phyloP scores from a whole-genome alignment of 768 basidiomycete genomes.

The Mycena rebaudengoi region DNA sequence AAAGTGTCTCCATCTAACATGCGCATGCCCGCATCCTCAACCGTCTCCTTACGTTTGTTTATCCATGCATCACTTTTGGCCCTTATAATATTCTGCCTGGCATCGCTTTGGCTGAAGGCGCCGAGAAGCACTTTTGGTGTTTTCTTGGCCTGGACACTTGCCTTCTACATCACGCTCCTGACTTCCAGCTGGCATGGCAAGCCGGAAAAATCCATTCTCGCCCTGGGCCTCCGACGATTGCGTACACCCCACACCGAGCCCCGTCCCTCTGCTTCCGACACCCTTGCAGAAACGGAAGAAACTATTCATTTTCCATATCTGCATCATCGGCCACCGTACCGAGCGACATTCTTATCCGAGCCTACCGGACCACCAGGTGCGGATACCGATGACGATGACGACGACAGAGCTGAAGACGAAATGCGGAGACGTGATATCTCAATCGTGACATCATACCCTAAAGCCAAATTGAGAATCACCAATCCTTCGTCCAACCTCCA shows the following conservation, averaged over 20 bases:
- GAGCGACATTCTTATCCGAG: slow-evolving; percentile 44
- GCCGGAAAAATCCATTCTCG: slow-evolving; percentile 65
- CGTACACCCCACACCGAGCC: slow-evolving; percentile 41
- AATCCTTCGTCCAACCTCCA: slow-evolving; percentile 61
- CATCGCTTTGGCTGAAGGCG: slow-evolving; percentile 66
- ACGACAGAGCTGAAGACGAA: slow-evolving; percentile 83
- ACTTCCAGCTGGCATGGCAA: slow-evolving; percentile 64
- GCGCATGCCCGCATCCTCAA: slow-evolving; percentile 42
- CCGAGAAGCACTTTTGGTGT: slow-evolving; percentile 65
- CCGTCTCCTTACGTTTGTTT: slow-evolving; percentile 55
- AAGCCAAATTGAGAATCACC: slow-evolving; percentile 75
- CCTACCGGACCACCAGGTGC: slow-evolving; percentile 56
- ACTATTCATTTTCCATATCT: slow-evolving; percentile 57
- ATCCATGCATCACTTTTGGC: slow-evolving; percentile 68
- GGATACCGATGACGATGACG: slow-evolving; percentile 69
- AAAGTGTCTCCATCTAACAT: slow-evolving; percentile 9
- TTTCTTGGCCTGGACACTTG: slow-evolving; percentile 68
- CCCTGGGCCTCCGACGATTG: slow-evolving; percentile 55
- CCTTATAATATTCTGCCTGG: slow-evolving; percentile 63
- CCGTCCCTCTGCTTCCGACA: slow-evolving; percentile 51
- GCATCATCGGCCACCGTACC: slow-evolving; percentile 74
- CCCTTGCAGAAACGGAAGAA: slow-evolving; percentile 45
- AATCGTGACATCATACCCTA: slow-evolving; percentile 80
- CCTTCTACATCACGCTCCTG: slow-evolving; percentile 65
- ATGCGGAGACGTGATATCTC: slow-evolving; percentile 85